Evolutionary conservation across 257 asterid species (phyloP).

Genomic region (Capsicum baccatum): DNA sequence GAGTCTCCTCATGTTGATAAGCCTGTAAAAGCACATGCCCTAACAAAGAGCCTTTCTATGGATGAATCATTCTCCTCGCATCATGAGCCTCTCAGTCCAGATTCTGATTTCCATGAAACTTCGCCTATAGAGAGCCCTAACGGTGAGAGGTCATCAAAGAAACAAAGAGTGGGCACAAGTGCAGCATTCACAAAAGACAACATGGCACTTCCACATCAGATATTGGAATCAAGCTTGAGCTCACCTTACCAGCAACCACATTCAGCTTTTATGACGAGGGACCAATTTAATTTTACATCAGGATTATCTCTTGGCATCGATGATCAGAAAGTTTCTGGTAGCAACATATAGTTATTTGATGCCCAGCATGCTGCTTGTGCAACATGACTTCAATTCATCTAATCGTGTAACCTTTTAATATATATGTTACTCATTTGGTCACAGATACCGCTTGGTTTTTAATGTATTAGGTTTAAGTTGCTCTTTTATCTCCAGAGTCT

Average conservation of each 20-base stretch:
- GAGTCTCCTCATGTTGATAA: constrained; percentile 66
- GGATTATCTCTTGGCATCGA: constrained; percentile 39
- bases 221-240: constrained; percentile 62
- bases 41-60: constrained; percentile 62
- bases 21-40: constrained; percentile 51
- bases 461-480: background rate
- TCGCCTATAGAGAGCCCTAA: constrained; percentile 56
- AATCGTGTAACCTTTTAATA: background rate
- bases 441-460: background rate
- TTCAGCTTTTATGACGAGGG: constrained; percentile 54
- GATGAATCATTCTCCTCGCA: constrained; percentile 84
- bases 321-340: constrained; percentile 46
- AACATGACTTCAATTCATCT: constrained; percentile 22
- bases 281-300: constrained; percentile 50
- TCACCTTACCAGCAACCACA: constrained; percentile 54
- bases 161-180: constrained; percentile 48
- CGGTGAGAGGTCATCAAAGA: constrained; percentile 57
- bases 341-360: constrained; percentile 36
- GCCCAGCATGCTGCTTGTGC: constrained; percentile 26
- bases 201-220: constrained; percentile 54
- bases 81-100: constrained; percentile 85
- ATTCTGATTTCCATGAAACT: constrained; percentile 57
- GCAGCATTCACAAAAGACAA: constrained; percentile 50
- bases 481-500: background rate
- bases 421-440: constrained; percentile 7